A percentile compares a stretch with the other conserved stretches of the same genome.
Evolutionary conservation across 495 filamentous ascomycete genomes (phyloP).

Genomic region (Penicillium herquei): DNA sequence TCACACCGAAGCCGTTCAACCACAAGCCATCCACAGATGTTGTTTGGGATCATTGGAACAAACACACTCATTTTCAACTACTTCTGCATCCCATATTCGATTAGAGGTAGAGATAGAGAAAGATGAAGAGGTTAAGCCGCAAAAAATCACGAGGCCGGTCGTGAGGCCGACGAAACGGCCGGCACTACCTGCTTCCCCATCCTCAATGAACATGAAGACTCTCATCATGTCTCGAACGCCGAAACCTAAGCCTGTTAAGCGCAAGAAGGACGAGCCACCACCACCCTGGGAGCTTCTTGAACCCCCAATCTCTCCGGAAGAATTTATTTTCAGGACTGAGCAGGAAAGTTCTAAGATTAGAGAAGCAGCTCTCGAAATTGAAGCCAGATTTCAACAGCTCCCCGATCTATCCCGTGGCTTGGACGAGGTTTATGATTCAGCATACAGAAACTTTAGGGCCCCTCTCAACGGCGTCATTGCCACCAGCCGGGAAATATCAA

Average conservation of each 20-base stretch:
- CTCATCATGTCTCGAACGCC: slow-evolving; percentile 11
- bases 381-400: background rate
- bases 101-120: slow-evolving; percentile 16
- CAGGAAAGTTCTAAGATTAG: no score
- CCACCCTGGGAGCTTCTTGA: background rate
- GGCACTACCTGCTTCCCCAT: no score
- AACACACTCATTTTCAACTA: slow-evolving; percentile 8
- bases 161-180: background rate
- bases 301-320: no score
- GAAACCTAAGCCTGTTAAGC: slow-evolving; percentile 6
- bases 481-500: no score
- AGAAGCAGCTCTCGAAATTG: slow-evolving; percentile 1
- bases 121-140: background rate
- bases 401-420: background rate
- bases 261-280: background rate
- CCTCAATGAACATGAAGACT: slow-evolving; percentile 4
- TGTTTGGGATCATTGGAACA: background rate
- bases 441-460: slow-evolving; percentile 5
- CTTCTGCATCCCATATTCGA: slow-evolving; percentile 3
- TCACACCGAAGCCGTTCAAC: background rate
- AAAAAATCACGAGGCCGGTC: background rate
- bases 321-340: no score
- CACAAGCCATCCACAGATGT: background rate
- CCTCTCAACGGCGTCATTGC: no score
- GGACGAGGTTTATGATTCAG: slow-evolving; percentile 3